Evolutionary conservation across 2,329 filamentous ascomycete genomes (phyloP), one percentile per base, ranked within the genome.

Genomic region (Huntiella savannae): DNA sequence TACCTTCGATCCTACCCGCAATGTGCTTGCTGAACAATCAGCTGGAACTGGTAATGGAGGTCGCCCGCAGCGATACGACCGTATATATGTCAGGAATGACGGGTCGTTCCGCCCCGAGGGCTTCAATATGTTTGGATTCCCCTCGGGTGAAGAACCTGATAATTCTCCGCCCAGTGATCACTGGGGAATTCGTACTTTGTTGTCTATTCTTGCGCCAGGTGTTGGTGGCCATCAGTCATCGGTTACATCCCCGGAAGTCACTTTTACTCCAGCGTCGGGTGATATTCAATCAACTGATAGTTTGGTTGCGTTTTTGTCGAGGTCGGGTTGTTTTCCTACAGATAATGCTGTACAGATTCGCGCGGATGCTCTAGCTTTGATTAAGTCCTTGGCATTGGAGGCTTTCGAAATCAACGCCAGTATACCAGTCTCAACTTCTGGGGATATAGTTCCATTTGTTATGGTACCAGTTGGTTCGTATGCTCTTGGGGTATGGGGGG

Each of bases 401-500:
- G 13, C 17, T 41, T 22, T 32, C 11, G 8, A 28, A 32, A 32
- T 41, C 19, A 19, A 11, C 15, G 11, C 40, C 12, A 32, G 19
- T 7, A 13, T n/a, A 32, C 19, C 38, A n/a, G 17, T 12, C 7
- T 15, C 15, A n/a, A 40, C 15, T n/a, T 17, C 15, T 22, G 17
- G 4, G 8, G 17, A 22, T 22, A 12, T n/a, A 12, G 7, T 3
- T 28, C 37, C 2, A 48, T 54, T 32, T 34, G 60, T 75, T 1
- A 54, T 81, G 5, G 64, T 73, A 4, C 66, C 76, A 0, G 73
- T 80, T n/a, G 78, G 77, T 1, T 81, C 77, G 1, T 79, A 76
- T 53, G 73, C 70, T 3, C 60, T 82, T 3, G 71, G 70, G 7
- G 69, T 77, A 3, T 80, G 76, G 73, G 73, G 70, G 1, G 54